Base-by-base conservation (phyloP, 768 basidiomycete species). In the Suillus variegatus region DNA sequence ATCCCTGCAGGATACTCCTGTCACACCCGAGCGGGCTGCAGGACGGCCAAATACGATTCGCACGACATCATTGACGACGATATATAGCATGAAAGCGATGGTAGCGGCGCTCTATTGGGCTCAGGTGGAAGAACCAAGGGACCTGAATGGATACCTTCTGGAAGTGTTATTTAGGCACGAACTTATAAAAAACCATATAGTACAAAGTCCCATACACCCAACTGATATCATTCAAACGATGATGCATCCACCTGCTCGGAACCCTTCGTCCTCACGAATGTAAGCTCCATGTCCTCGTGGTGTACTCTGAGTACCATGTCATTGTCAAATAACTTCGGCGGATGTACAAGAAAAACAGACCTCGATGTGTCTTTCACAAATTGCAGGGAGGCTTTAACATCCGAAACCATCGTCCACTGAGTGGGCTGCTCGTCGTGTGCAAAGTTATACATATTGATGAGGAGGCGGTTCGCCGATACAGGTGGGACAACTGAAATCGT, bases 81-180 rank as follows among this genome's bases (percentile, higher is more conserved):
- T 43, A 14, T 64, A 32, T 80, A 79, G n/a, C 74, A 79, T 32
- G 74, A 77, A 25, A 82, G 80, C 38, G 82, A 82, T 6, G 84
- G 80, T 2, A 78, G 72, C 43, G 73, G 73, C 35, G 85, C 84
- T 3, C 75, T 91, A 6, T 77, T 90, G 3, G 77, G 74, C 25
- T 68, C 77, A 52, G 72, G 70, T 38, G 71, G 68, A 28, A 71
- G 75, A 49, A 71, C 70, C 8, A 72, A 72, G n/a, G 74, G 70
- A 10, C 69, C 63, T 1, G 73, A 75, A 61, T 72, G 70, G 56
- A 68, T 71, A 60, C 67, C 47, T 61, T 65, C 49, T 62, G 16
- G 32, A 57, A 14, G 36, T 41, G 62, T 82, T 69, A 69, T 16
- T 43, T 83, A 2, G 85, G 84, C 40, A 56, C 72, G 2, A 46